phyloP scores from a whole-genome alignment of 495 filamentous ascomycete species.

The Neurospora discreta region DNA sequence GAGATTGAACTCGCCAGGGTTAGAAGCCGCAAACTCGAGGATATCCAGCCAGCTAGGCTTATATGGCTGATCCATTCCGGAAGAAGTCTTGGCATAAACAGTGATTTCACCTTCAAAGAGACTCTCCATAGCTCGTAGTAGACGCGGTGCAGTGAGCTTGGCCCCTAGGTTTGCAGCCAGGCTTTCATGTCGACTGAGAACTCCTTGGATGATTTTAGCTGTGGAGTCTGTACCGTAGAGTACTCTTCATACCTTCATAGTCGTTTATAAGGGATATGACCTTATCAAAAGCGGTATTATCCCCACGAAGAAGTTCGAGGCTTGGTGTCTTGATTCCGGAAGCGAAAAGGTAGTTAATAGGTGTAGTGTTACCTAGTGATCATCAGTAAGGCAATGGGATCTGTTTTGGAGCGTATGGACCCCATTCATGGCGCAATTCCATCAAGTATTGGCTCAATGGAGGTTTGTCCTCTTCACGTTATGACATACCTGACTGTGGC shows the following conservation, averaged over 20 bases:
- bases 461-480: neutral
- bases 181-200: constrained; percentile 74
- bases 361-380: constrained; percentile 37
- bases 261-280: constrained; percentile 56
- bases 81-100: constrained; percentile 37
- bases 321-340: constrained; percentile 23
- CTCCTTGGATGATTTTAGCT: constrained; percentile 35
- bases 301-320: constrained; percentile 35
- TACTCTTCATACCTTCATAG: constrained; percentile 46
- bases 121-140: constrained; percentile 76
- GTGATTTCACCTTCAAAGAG: constrained; percentile 72
- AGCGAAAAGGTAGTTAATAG: constrained; percentile 65
- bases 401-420: neutral
- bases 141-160: constrained; percentile 67
- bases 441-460: neutral
- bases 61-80: constrained; percentile 48
- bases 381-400: neutral
- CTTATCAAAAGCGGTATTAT: constrained; percentile 32
- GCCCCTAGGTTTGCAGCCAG: constrained; percentile 78
- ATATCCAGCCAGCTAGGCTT: constrained; percentile 62
- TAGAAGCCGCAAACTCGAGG: constrained; percentile 69
- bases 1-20: constrained; percentile 69
- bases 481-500: constrained; percentile 30
- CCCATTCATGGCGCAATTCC: neutral
- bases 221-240: neutral